Percentiles rank a stretch among this genome's conserved stretches.
These are phyloP conservation scores for Diaporthe capsici DNA, from an alignment of 2,329 filamentous ascomycete genomes.

Conservation along the genomic window DNA sequence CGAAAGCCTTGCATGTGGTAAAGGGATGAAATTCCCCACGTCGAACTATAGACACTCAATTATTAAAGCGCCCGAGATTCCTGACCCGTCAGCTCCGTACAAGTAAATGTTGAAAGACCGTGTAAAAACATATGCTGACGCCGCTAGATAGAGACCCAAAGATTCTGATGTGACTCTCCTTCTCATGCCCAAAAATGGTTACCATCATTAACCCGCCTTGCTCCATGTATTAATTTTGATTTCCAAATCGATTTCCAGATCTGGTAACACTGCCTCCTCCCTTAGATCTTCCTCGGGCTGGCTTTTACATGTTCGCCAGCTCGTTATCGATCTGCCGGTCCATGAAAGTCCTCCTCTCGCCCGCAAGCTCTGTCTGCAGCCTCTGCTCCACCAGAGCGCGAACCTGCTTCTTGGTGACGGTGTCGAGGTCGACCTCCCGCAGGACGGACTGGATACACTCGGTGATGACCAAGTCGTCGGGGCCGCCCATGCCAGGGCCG, in stretches of 20 bases:
- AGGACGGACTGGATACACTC: slow-evolving; percentile 89
- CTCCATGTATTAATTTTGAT: slow-evolving; percentile 14
- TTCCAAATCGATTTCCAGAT: neutral
- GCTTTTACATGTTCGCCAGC: slow-evolving; percentile 88
- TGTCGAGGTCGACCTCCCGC: slow-evolving; percentile 91
- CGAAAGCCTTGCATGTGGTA: slow-evolving; percentile 12
- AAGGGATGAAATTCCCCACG: slow-evolving; percentile 5
- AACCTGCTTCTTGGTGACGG: slow-evolving; percentile 98
- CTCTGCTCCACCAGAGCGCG: slow-evolving; percentile 92
- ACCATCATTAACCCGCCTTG: slow-evolving; percentile 32
- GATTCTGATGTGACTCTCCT: slow-evolving; percentile 8
- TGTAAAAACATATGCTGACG: slow-evolving; percentile 32
- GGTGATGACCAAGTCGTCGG: slow-evolving; percentile 84
- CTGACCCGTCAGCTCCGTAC: slow-evolving; percentile 26
- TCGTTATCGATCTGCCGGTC: slow-evolving; percentile 94
- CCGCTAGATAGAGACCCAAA: slow-evolving; percentile 29
- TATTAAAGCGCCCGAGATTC: slow-evolving; percentile 30
- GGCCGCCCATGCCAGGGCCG: slow-evolving; percentile 67
- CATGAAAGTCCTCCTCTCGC: slow-evolving; percentile 90
- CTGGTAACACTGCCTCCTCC: neutral
- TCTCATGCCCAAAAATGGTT: slow-evolving; percentile 24
- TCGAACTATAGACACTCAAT: slow-evolving; percentile 30
- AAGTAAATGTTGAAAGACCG: slow-evolving; percentile 26
- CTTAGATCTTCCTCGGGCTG: neutral
- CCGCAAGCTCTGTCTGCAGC: slow-evolving; percentile 88